Percentiles rank a stretch among this genome's conserved stretches.
phyloP scores from a whole-genome alignment of 1,139 yeast genomes.

The Sugiyamaella sp. region DNA sequence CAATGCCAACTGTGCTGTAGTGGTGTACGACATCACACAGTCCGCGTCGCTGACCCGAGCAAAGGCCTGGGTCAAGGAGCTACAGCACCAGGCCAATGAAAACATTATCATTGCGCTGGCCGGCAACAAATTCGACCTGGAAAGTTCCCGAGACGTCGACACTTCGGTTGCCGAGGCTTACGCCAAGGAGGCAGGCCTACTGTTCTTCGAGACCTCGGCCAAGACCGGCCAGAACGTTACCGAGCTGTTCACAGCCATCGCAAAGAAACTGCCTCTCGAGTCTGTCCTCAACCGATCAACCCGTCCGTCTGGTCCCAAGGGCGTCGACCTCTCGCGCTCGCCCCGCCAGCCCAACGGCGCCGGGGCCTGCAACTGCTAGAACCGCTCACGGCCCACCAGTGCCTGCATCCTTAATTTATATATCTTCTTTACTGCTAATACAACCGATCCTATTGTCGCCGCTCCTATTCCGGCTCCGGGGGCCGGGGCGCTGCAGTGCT shows the following conservation, averaged over 20 bases:
- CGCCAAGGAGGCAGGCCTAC: conserved; percentile 72
- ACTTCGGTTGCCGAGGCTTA: conserved; percentile 57
- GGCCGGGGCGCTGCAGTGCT: conserved; percentile 8
- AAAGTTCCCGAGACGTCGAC: conserved; percentile 54
- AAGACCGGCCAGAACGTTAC: conserved; percentile 84
- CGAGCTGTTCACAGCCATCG: conserved; percentile 80
- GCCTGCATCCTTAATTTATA: conserved; percentile 12
- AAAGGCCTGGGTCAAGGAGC: conserved; percentile 93
- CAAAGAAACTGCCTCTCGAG: conserved; percentile 48
- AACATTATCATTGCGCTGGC: conserved; percentile 85
- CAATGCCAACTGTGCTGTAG: conserved; percentile 84
- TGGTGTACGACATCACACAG: conserved; percentile 73
- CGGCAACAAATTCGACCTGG: conserved; percentile 78
- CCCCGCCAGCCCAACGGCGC: conserved; percentile 30
- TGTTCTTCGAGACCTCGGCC: conserved; percentile 93
- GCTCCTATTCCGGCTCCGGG: background rate
- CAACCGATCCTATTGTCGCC: background rate
- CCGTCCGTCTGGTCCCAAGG: conserved; percentile 37
- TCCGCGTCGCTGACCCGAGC: conserved; percentile 79
- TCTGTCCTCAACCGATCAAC: conserved; percentile 38
- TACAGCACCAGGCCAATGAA: conserved; percentile 85
- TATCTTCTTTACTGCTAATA: conserved; percentile 2
- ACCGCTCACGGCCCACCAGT: background rate
- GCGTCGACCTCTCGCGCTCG: conserved; percentile 40
- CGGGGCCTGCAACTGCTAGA: conserved; percentile 40